Evolutionary conservation across 2,329 filamentous ascomycete genomes (phyloP).

Genomic region (Penicillium glabrum): DNA sequence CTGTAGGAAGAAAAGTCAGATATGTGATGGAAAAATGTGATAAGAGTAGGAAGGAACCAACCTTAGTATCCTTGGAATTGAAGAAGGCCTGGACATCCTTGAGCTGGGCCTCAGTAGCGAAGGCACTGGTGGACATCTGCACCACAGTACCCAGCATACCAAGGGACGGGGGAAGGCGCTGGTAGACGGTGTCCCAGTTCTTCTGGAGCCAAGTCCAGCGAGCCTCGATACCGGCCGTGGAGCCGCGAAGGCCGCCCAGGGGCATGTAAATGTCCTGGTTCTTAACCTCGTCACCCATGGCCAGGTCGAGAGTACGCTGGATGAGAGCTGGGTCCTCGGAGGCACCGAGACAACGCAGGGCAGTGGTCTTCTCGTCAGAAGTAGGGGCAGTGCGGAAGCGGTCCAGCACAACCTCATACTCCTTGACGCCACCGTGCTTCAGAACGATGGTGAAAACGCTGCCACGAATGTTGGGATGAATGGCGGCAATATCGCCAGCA

Average conservation of each 20-base stretch:
- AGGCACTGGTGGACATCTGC: conserved; percentile 75
- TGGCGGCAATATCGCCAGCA: conserved; percentile 72
- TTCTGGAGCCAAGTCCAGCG: conserved; percentile 80
- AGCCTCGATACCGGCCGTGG: conserved; percentile 74
- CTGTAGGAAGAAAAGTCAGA: conserved; percentile 26
- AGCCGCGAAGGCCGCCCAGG: conserved; percentile 72
- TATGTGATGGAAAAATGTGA: not conserved
- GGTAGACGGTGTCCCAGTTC: conserved; percentile 83
- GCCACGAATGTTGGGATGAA: conserved; percentile 87
- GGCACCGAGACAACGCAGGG: conserved; percentile 78
- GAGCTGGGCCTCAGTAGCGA: conserved; percentile 74
- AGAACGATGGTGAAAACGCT: conserved; percentile 84
- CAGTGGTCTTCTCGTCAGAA: conserved; percentile 87
- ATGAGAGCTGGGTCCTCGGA: conserved; percentile 77
- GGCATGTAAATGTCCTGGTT: conserved; percentile 94
- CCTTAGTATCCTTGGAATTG: conserved; percentile 74
- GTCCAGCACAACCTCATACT: conserved; percentile 77
- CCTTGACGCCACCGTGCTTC: conserved; percentile 79
- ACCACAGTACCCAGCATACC: conserved; percentile 85
- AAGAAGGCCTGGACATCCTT: conserved; percentile 80
- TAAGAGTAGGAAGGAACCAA: conserved; percentile 20
- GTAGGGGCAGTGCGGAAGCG: conserved; percentile 74
- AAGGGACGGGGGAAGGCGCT: conserved; percentile 80
- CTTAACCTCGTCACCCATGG: conserved; percentile 80
- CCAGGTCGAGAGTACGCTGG: conserved; percentile 72